Base-by-base conservation (phyloP, 495 filamentous ascomycete genomes). In the Entonaema liquescens region DNA sequence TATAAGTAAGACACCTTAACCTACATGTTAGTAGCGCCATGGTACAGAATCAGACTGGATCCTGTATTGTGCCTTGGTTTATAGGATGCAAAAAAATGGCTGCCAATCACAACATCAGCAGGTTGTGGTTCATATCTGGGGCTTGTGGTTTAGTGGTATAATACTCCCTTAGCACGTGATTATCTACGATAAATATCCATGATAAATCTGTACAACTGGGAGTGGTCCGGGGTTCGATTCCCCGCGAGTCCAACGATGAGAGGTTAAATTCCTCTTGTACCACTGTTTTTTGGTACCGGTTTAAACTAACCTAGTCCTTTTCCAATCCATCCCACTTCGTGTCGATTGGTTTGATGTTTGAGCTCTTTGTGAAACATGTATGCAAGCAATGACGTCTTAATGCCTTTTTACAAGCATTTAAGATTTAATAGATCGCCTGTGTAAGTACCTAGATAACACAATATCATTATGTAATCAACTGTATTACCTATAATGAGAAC, bases 161-260 rank as follows among this genome's bases (percentile, higher is more conserved):
- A 68, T 68, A 73, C 70, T 73, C 70, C 65, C 70, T 73, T 73
- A 69, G 70, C 70, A 73, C 52, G 12, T 29, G 35, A 55, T 50
- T 53, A 21, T 28, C 17, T n/a, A n/a, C n/a, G n/a, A n/a, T n/a
- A n/a, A n/a, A n/a, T n/a, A n/a, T n/a, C 15, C 23, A 21, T 26
- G 6, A 13, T 50, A 33, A 33, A 7, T 7, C 31, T 61, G 31
- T 57, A 57, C n/a, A 35, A 35, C 31, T 84, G 78, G 80, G 80
- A 79, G 82, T 82, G 81, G 82, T 84, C 83, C 81, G 78, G 82
- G 83, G 81, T 85, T 85, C 83, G 82, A 85, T 84, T 85, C 80
- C 82, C 83, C 77, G 83, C 83, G 80, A 75, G 75, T 76, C 75
- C 75, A 77, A 50, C 61, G 17, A 15, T 19, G 1, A 35, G 60